Conservation (phyloP, 805 yeast species). For the Candida peoriensis region DNA sequence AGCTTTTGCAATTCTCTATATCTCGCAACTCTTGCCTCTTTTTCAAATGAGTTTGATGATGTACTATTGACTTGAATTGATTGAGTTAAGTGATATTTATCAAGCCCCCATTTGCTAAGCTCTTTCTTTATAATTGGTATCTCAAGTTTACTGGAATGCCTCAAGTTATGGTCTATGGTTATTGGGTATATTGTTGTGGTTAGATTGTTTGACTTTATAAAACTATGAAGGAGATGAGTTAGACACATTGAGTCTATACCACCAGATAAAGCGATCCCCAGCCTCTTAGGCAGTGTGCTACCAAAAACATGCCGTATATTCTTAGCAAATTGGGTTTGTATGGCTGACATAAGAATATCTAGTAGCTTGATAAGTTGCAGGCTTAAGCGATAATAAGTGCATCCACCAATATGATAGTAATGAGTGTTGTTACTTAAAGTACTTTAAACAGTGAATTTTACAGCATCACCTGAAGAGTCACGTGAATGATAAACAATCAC, state of each 20-base stretch:
- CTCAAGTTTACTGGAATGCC: conserved; percentile 29
- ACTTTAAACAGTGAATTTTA: no score
- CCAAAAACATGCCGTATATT: no score
- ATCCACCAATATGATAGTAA: no score
- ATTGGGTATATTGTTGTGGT: conserved; percentile 42
- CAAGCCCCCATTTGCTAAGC: conserved; percentile 13
- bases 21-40: conserved; percentile 52
- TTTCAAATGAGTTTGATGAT: conserved; percentile 41
- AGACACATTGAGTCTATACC: conserved; percentile 81
- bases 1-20: conserved; percentile 37
- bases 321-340: no score
- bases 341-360: no score
- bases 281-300: conserved; percentile 20
- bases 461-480: no score
- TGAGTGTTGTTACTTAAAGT: no score
- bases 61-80: conserved; percentile 22
- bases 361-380: no score
- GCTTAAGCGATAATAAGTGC: no score
- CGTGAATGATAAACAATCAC: no score
- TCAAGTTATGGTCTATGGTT: conserved; percentile 60
- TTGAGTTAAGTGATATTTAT: conserved; percentile 26
- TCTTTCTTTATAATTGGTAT: conserved; percentile 21
- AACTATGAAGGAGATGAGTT: conserved; percentile 42
- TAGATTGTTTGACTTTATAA: conserved; percentile 25
- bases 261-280: conserved; percentile 66